A percentile compares a stretch with the other conserved stretches of the same genome.
Conservation (phyloP, 129 eudicot genomes). For the Centella asiatica region DNA sequence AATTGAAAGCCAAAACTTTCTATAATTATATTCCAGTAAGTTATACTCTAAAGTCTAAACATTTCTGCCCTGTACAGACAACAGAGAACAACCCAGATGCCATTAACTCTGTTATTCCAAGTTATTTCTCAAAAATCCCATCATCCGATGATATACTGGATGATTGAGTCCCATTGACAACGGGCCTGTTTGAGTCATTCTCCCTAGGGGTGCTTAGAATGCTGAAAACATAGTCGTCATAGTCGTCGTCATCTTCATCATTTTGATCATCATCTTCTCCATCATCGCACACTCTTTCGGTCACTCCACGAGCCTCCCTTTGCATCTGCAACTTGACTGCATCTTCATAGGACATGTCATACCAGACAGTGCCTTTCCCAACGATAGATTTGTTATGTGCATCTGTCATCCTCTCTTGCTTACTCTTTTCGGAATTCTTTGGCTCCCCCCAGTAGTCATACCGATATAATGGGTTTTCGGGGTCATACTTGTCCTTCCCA, state of each 20-base stretch:
- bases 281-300: constrained; percentile 22
- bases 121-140: constrained; percentile 40
- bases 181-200: constrained; percentile 23
- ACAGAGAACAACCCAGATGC: background rate
- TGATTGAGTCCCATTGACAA: constrained; percentile 57
- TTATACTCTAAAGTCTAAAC: too few relatives aligned
- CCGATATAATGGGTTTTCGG: constrained; percentile 65
- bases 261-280: constrained; percentile 33
- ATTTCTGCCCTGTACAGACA: constrained; percentile 23
- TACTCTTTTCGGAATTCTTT: constrained; percentile 79
- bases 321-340: constrained; percentile 39
- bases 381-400: constrained; percentile 84
- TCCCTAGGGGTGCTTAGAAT: constrained; percentile 30
- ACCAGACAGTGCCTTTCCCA: constrained; percentile 77
- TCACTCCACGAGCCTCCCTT: constrained; percentile 41
- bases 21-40: background rate
- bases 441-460: constrained; percentile 98
- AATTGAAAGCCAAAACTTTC: background rate
- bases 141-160: constrained; percentile 39
- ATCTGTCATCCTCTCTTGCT: constrained; percentile 62
- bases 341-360: constrained; percentile 83
- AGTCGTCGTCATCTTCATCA: constrained; percentile 26
- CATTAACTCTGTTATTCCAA: background rate
- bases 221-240: constrained; percentile 50
- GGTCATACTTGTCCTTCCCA: constrained; percentile 72